These are phyloP conservation scores for Phaeolepiota aurea DNA, from an alignment of 768 basidiomycete genomes.

Conservation along the genomic window DNA sequence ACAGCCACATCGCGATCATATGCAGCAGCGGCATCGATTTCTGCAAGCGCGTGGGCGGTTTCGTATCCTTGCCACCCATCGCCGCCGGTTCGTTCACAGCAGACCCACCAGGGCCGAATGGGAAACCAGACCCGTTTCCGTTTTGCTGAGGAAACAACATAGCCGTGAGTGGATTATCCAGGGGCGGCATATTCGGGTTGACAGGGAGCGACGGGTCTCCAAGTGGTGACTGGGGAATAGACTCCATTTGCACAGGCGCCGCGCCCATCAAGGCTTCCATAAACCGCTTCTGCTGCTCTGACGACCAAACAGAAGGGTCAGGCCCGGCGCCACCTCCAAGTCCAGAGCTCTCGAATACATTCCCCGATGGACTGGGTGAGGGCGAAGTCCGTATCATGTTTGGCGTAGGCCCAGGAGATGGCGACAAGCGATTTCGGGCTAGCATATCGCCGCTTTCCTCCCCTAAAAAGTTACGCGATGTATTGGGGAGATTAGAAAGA, in stretches of 20 bases:
- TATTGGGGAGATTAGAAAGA: not conserved
- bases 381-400: constrained; percentile 12
- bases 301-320: constrained; percentile 56
- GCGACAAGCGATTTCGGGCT: constrained; percentile 20
- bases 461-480: constrained; percentile 30
- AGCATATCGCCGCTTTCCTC: constrained; percentile 36
- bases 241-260: constrained; percentile 8
- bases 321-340: constrained; percentile 17
- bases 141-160: constrained; percentile 25
- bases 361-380: constrained; percentile 11
- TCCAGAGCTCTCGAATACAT: constrained; percentile 14
- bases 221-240: constrained; percentile 12
- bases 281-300: constrained; percentile 62
- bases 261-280: constrained; percentile 54
- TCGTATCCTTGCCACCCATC: not conserved
- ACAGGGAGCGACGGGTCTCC: constrained; percentile 13
- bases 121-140: not conserved
- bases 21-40: constrained; percentile 63
- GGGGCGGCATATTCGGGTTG: constrained; percentile 19
- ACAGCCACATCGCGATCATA: constrained; percentile 50
- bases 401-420: constrained; percentile 12
- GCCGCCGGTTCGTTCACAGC: not conserved
- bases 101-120: not conserved
- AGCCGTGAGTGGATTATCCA: constrained; percentile 40
- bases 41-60: constrained; percentile 38